Evolutionary conservation across 225 moss, liverwort and hornwort genomes (phyloP).

Genomic region (Antitrichia curtipendula): DNA sequence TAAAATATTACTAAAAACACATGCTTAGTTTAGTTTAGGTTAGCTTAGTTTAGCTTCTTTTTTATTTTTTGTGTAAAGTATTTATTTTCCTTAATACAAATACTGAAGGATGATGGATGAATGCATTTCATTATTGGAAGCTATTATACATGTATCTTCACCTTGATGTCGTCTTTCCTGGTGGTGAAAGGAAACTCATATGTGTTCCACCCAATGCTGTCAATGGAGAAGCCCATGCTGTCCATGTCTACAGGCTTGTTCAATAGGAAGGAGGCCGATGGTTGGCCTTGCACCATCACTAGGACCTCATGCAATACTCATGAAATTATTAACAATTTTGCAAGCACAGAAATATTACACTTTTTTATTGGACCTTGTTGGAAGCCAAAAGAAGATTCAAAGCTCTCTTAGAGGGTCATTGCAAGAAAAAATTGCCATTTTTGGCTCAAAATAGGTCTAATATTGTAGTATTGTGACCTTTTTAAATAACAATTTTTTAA

Average conservation of each 20-base stretch:
- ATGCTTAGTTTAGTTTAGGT: too few species aligned
- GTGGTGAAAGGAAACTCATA: slow-evolving; percentile 22
- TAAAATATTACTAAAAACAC: too few species aligned
- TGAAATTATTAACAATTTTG: neutral
- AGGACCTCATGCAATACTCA: neutral
- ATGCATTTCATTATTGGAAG: neutral
- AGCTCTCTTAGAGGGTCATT: neutral
- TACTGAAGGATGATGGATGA: too few species aligned
- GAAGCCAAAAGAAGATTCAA: neutral
- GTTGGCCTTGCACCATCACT: slow-evolving; percentile 19
- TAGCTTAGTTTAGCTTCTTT: too few species aligned
- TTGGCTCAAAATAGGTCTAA: too few species aligned
- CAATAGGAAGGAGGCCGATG: slow-evolving; percentile 3
- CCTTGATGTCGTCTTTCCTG: slow-evolving; percentile 15
- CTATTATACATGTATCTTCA: neutral
- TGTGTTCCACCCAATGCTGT: slow-evolving; percentile 75
- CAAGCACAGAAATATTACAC: neutral
- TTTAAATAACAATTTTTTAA: too few species aligned
- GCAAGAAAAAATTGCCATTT: too few species aligned
- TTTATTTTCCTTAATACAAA: too few species aligned
- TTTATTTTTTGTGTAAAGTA: too few species aligned
- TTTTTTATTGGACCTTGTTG: neutral
- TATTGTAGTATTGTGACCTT: too few species aligned
- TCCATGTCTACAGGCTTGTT: slow-evolving; percentile 11
- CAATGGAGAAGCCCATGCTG: slow-evolving; percentile 36